Conservation (phyloP, 805 yeast genomes). For the Starmera dryadoides region DNA sequence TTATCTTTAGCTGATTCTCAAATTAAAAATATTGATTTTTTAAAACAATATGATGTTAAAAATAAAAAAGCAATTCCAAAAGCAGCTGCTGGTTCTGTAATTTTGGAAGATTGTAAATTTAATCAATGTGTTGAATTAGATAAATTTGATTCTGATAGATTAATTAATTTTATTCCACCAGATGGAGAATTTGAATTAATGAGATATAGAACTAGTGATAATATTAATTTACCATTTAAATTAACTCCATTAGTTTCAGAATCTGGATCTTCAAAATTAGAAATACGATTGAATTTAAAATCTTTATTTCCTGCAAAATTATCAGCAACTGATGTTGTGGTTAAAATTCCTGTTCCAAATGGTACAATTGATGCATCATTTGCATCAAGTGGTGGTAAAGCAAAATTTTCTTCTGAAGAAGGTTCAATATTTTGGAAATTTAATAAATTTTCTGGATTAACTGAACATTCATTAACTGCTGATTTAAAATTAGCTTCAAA, state of each 20-base stretch:
- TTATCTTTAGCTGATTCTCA: slow-evolving; percentile 19
- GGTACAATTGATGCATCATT: slow-evolving; percentile 42
- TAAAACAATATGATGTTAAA: slow-evolving; percentile 21
- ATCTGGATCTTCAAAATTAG: slow-evolving; percentile 37
- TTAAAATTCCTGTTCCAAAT: slow-evolving; percentile 66
- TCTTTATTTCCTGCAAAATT: slow-evolving; percentile 54
- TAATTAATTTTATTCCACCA: slow-evolving; percentile 75
- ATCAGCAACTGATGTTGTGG: slow-evolving; percentile 53
- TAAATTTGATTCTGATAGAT: slow-evolving; percentile 55
- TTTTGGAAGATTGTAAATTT: slow-evolving; percentile 71
- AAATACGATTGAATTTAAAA: slow-evolving; percentile 52
- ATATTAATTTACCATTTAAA: slow-evolving; percentile 63
- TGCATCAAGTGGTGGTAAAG: slow-evolving; percentile 53
- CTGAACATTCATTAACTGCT: slow-evolving; percentile 54
- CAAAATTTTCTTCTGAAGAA: slow-evolving; percentile 61
- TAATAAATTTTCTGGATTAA: slow-evolving; percentile 58
- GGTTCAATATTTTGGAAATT: slow-evolving; percentile 64
- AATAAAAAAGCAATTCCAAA: slow-evolving; percentile 26
- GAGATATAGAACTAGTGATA: slow-evolving; percentile 57
- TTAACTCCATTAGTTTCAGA: slow-evolving; percentile 49
- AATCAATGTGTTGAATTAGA: slow-evolving; percentile 80
- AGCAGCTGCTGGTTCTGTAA: slow-evolving; percentile 42
- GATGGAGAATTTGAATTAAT: slow-evolving; percentile 83
- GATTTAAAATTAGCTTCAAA: slow-evolving; percentile 35
- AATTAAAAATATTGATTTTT: slow-evolving; percentile 15